Percentiles rank a stretch among this genome's conserved stretches.
Evolutionary conservation across 352 stramenopile species (phyloP).

Genomic region (Globisporangium barbulae): DNA sequence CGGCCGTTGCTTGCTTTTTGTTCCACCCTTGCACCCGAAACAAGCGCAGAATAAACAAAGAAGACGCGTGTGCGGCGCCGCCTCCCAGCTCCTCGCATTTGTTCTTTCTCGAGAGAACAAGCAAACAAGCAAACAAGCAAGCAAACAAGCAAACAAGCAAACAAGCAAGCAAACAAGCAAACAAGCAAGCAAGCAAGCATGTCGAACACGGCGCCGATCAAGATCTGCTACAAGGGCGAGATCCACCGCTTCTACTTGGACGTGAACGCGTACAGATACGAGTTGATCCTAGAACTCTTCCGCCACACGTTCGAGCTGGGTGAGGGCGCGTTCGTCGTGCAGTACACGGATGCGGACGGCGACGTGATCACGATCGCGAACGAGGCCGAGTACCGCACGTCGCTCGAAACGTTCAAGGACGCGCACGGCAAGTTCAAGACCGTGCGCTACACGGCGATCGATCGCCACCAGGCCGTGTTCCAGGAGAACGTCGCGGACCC

Average conservation of each 20-base stretch:
- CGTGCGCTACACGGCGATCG: constrained; percentile 67
- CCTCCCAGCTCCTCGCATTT: not conserved
- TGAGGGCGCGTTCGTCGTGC: constrained; percentile 51
- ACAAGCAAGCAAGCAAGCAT: constrained; percentile 23
- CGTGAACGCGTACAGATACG: constrained; percentile 45
- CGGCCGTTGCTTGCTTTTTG: constrained; percentile 3
- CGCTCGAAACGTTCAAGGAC: constrained; percentile 52
- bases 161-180: not conserved
- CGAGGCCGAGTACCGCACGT: constrained; percentile 61
- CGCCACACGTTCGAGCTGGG: constrained; percentile 52
- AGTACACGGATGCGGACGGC: constrained; percentile 81
- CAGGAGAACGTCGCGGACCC: constrained; percentile 78
- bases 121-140: not conserved
- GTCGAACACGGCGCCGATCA: constrained; percentile 59
- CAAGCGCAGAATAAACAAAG: not conserved
- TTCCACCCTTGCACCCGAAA: constrained; percentile 6
- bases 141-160: not conserved
- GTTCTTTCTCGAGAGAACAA: not conserved
- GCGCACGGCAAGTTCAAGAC: constrained; percentile 34
- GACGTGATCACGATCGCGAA: constrained; percentile 72
- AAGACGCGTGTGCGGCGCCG: not conserved
- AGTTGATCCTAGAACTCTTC: constrained; percentile 52
- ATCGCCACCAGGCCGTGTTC: constrained; percentile 57
- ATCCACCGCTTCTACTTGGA: constrained; percentile 78
- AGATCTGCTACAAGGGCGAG: constrained; percentile 82